Evolutionary conservation across 2,329 filamentous ascomycete species (phyloP).

Genomic region (Aspergillus chevalieri): DNA sequence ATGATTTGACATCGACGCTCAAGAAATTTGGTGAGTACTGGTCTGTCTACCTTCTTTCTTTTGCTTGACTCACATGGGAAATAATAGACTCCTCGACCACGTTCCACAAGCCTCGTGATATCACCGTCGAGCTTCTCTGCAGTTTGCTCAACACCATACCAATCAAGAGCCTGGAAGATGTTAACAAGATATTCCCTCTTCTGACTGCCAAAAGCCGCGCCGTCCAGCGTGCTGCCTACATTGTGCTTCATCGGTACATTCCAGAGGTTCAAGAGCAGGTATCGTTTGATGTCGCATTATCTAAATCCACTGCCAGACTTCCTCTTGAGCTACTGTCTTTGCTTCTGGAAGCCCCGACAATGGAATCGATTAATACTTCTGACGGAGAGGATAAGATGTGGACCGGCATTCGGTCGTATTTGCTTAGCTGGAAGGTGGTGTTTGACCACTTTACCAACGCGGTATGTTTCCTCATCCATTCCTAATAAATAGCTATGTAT

Average conservation of each 20-base stretch:
- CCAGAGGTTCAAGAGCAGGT: constrained; percentile 72
- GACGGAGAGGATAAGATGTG: constrained; percentile 62
- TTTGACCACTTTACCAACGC: constrained; percentile 78
- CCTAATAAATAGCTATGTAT: not conserved
- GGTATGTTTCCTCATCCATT: constrained; percentile 26
- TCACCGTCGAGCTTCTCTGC: constrained; percentile 69
- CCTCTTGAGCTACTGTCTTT: constrained; percentile 82
- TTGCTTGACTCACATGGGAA: constrained; percentile 7
- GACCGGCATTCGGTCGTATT: constrained; percentile 65
- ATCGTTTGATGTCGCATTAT: constrained; percentile 64
- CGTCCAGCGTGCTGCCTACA: constrained; percentile 75
- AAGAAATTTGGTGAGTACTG: constrained; percentile 33
- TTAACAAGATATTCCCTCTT: constrained; percentile 66
- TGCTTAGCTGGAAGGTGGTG: constrained; percentile 82
- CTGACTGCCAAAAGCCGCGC: constrained; percentile 68
- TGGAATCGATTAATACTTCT: constrained; percentile 61
- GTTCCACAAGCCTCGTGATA: constrained; percentile 61
- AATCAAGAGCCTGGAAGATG: constrained; percentile 55
- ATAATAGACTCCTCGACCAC: constrained; percentile 43
- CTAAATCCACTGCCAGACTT: constrained; percentile 55
- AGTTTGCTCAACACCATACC: constrained; percentile 62
- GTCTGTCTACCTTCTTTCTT: not conserved
- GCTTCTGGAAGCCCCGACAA: constrained; percentile 68
- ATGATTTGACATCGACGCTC: constrained; percentile 41
- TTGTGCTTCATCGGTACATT: constrained; percentile 72